Percentiles rank a stretch among this genome's conserved stretches.
phyloP scores from a whole-genome alignment of 805 yeast species.

The Saccharomycopsis lassenensis region DNA sequence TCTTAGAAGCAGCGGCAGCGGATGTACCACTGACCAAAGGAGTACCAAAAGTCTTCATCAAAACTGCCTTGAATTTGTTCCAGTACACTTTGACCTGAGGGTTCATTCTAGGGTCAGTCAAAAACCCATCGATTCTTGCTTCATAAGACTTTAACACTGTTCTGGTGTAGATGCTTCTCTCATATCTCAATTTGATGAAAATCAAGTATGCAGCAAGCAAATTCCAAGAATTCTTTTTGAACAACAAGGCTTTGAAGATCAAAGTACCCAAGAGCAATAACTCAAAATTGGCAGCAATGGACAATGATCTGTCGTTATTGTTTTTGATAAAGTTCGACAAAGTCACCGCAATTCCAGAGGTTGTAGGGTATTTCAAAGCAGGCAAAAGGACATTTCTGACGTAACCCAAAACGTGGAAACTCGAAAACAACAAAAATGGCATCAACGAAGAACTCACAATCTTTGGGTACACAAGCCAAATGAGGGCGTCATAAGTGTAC shows the following conservation, averaged over 20 bases:
- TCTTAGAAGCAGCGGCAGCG: background rate
- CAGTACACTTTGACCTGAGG: constrained; percentile 38
- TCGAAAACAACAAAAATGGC: constrained; percentile 69
- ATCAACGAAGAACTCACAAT: constrained; percentile 49
- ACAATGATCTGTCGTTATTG: constrained; percentile 50
- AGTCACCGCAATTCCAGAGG: constrained; percentile 19
- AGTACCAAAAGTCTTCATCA: constrained; percentile 20
- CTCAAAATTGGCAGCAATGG: constrained; percentile 51
- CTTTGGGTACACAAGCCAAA: constrained; percentile 47
- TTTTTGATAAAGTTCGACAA: constrained; percentile 32
- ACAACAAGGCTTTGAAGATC: constrained; percentile 44
- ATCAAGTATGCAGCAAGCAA: constrained; percentile 41
- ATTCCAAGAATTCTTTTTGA: constrained; percentile 52
- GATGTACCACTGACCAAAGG: constrained; percentile 6
- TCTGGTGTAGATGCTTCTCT: constrained; percentile 64
- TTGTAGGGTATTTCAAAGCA: constrained; percentile 27
- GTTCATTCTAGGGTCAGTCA: constrained; percentile 44
- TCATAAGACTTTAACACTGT: constrained; percentile 58
- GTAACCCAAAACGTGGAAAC: constrained; percentile 75
- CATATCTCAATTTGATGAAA: constrained; percentile 70
- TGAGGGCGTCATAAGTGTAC: constrained; percentile 48
- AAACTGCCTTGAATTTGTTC: constrained; percentile 32
- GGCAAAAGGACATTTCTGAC: constrained; percentile 58
- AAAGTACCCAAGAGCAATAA: constrained; percentile 31
- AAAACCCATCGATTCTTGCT: constrained; percentile 48